Percentiles rank a stretch among this genome's conserved stretches.
These are phyloP conservation scores for Atkinsonella texensis DNA, from an alignment of 2,329 filamentous ascomycete species.

Conservation along the genomic window DNA sequence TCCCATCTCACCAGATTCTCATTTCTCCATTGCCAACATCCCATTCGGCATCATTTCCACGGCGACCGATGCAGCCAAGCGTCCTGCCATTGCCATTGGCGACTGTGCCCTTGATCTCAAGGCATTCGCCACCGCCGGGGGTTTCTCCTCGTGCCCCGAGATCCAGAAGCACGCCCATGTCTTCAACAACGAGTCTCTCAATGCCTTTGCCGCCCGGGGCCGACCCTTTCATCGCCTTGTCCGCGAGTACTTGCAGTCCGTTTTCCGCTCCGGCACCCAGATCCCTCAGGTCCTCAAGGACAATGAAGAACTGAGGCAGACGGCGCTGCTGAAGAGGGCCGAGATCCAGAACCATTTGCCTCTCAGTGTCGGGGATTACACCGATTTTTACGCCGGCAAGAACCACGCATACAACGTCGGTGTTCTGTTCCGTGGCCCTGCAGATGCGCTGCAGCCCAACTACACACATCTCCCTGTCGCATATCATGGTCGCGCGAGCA, in stretches of 20 bases:
- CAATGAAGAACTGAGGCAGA: conserved; percentile 19
- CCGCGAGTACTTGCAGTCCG: conserved; percentile 54
- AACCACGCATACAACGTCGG: conserved; percentile 65
- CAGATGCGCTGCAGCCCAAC: conserved; percentile 67
- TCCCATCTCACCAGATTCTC: conserved; percentile 12
- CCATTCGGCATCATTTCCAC: conserved; percentile 75
- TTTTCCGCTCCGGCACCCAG: conserved; percentile 42
- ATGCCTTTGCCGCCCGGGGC: conserved; percentile 39
- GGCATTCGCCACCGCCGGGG: conserved; percentile 37
- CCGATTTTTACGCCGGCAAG: conserved; percentile 71
- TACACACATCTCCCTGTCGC: conserved; percentile 71
- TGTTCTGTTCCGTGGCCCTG: conserved; percentile 58
- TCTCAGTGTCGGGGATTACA: conserved; percentile 70
- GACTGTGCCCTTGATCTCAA: conserved; percentile 59
- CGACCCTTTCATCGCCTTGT: conserved; percentile 57
- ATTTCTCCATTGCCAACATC: conserved; percentile 68
- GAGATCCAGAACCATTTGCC: conserved; percentile 59
- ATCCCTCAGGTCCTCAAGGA: conserved; percentile 22
- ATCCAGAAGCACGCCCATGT: conserved; percentile 15
- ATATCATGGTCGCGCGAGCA: conserved; percentile 69
- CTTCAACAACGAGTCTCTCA: conserved; percentile 18
- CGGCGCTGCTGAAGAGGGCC: conserved; percentile 17
- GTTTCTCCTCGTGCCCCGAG: conserved; percentile 23
- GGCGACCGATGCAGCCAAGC: conserved; percentile 38
- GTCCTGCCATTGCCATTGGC: conserved; percentile 61